These are phyloP conservation scores for Thraustotheca clavata DNA, from an alignment of 352 stramenopile species.

Conservation along the genomic window DNA sequence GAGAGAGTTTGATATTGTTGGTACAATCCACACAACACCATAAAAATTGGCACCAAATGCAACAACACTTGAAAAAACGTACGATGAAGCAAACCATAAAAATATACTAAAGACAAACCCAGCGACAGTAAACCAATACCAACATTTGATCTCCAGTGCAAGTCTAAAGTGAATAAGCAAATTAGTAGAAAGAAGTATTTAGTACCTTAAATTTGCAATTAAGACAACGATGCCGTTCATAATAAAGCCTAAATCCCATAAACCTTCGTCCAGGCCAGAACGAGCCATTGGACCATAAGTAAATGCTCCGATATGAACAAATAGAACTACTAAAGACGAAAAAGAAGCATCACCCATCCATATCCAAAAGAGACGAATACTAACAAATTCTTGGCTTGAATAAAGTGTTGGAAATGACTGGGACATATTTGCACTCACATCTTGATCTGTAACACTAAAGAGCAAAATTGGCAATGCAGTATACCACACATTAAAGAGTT, in stretches of 20 bases:
- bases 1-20: conserved; percentile 30
- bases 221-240: conserved; percentile 60
- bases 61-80: conserved; percentile 39
- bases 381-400: conserved; percentile 41
- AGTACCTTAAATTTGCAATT: conserved; percentile 34
- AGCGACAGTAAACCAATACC: conserved; percentile 9
- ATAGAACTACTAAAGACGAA: conserved; percentile 38
- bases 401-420: conserved; percentile 46
- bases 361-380: conserved; percentile 33
- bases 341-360: conserved; percentile 56
- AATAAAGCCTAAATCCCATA: conserved; percentile 52
- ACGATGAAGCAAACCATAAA: conserved; percentile 39
- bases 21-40: conserved; percentile 36
- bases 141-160: conserved; percentile 39
- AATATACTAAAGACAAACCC: conserved; percentile 30
- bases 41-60: conserved; percentile 58
- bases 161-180: conserved; percentile 19
- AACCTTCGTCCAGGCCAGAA: conserved; percentile 48
- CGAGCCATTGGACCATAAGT: conserved; percentile 37
- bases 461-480: conserved; percentile 59
- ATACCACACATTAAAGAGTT: conserved; percentile 77
- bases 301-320: conserved; percentile 36
- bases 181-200: background rate
- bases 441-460: conserved; percentile 49
- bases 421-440: conserved; percentile 38